These are phyloP conservation scores for Usnea hakonensis DNA, from an alignment of 495 filamentous ascomycete species.

Conservation along the genomic window DNA sequence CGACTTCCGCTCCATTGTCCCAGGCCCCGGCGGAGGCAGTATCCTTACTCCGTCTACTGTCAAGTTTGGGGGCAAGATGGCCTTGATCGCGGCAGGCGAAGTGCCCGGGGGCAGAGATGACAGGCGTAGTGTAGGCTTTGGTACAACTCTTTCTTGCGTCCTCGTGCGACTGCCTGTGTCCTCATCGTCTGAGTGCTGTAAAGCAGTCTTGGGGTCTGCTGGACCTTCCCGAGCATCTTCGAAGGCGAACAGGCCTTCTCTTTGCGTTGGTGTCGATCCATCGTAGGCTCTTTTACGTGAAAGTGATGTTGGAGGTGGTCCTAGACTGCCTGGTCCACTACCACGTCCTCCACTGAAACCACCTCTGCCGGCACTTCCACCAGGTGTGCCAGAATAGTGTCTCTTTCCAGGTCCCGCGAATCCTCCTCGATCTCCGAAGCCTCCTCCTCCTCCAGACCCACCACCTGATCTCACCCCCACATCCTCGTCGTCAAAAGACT, in stretches of 20 bases:
- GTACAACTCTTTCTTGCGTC: conserved; percentile 62
- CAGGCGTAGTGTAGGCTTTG: conserved; percentile 83
- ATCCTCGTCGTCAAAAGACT: conserved; percentile 74
- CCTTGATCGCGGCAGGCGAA: conserved; percentile 65
- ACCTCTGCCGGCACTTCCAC: conserved; percentile 32
- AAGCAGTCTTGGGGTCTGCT: conserved; percentile 38
- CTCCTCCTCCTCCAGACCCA: conserved; percentile 18
- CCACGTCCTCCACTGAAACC: conserved; percentile 27
- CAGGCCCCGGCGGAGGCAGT: conserved; percentile 52
- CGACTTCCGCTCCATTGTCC: conserved; percentile 62
- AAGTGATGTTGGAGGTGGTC: conserved; percentile 48
- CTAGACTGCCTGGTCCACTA: conserved; percentile 72
- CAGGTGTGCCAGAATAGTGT: conserved; percentile 46
- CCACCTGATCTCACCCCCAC: not conserved
- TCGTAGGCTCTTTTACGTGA: conserved; percentile 47
- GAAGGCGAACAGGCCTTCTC: conserved; percentile 47
- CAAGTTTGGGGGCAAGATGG: conserved; percentile 58
- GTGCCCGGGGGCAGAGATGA: conserved; percentile 54
- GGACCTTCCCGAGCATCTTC: conserved; percentile 41
- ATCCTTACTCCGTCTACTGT: conserved; percentile 72
- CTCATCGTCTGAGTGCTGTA: conserved; percentile 45
- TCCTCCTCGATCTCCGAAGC: conserved; percentile 34
- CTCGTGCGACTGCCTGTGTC: conserved; percentile 39
- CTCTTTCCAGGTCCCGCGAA: conserved; percentile 42
- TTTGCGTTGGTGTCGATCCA: conserved; percentile 39